Evolutionary conservation across 1,284 basidiomycete genomes (phyloP).

Genomic region (Chiua sp.): DNA sequence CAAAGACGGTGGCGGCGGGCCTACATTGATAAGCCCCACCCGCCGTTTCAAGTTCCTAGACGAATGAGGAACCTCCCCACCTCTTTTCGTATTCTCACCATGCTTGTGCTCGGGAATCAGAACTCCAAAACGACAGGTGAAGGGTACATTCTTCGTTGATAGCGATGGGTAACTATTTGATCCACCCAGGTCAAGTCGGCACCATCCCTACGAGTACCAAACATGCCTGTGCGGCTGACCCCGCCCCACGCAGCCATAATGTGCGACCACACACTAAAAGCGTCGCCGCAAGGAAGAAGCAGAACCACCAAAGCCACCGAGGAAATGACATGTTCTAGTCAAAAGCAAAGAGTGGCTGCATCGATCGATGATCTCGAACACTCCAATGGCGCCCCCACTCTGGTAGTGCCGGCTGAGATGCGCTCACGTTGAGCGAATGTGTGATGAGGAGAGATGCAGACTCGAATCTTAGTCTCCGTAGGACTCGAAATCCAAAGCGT

Average conservation of each 20-base stretch:
- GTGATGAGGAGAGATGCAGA: slow-evolving; percentile 28
- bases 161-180: background rate
- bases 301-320: slow-evolving; percentile 21
- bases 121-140: slow-evolving; percentile 6
- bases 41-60: slow-evolving; percentile 2
- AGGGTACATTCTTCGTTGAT: slow-evolving; percentile 4
- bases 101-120: background rate
- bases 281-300: slow-evolving; percentile 10
- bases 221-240: slow-evolving; percentile 6
- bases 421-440: slow-evolving; percentile 29
- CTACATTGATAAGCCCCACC: slow-evolving; percentile 7
- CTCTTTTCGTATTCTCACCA: slow-evolving; percentile 3
- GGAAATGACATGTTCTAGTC: slow-evolving; percentile 27
- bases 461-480: slow-evolving; percentile 33
- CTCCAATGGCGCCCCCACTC: slow-evolving; percentile 13
- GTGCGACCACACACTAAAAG: background rate
- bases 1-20: slow-evolving; percentile 24
- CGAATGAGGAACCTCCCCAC: background rate
- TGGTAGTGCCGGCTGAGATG: too few species aligned
- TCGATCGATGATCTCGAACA: slow-evolving; percentile 29
- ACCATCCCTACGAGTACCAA: slow-evolving; percentile 4
- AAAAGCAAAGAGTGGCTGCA: slow-evolving; percentile 11
- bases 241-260: slow-evolving; percentile 9
- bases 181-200: background rate
- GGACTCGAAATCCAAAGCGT: slow-evolving; percentile 34